Conservation (phyloP, 306 rosid species). For the Betula pendula region DNA sequence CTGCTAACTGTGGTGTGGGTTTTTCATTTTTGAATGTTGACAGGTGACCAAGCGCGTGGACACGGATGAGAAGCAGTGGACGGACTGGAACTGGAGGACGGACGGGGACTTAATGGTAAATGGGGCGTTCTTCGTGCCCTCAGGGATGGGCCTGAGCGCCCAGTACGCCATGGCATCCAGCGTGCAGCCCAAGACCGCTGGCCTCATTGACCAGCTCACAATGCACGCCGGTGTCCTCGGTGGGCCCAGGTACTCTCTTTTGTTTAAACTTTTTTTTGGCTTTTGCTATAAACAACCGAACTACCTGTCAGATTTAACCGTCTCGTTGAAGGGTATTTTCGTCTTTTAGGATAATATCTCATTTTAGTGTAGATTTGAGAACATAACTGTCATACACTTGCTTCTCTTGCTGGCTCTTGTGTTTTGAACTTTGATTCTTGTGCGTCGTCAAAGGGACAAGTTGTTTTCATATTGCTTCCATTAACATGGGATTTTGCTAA, state of each 20-base stretch:
- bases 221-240: constrained; percentile 82
- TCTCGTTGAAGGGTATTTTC: not conserved
- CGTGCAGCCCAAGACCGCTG: constrained; percentile 74
- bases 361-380: not conserved
- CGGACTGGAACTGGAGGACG: constrained; percentile 90
- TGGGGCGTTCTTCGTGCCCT: constrained; percentile 92
- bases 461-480: constrained; percentile 23
- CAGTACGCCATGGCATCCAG: constrained; percentile 73
- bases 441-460: not conserved
- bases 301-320: constrained; percentile 43
- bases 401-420: too few relatives aligned
- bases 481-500: constrained; percentile 32
- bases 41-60: constrained; percentile 99
- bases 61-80: constrained; percentile 65
- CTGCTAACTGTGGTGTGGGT: not conserved
- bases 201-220: constrained; percentile 75
- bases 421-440: too few relatives aligned
- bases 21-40: not conserved
- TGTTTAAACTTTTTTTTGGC: too few relatives aligned
- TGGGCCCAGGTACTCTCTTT: constrained; percentile 61
- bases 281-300: constrained; percentile 25
- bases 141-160: constrained; percentile 52
- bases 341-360: not conserved
- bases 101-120: constrained; percentile 92
- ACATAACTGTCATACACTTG: too few relatives aligned